Evolutionary conservation across 2,329 filamentous ascomycete genomes (phyloP).

Genomic region (Albophoma yamanashiensis): DNA sequence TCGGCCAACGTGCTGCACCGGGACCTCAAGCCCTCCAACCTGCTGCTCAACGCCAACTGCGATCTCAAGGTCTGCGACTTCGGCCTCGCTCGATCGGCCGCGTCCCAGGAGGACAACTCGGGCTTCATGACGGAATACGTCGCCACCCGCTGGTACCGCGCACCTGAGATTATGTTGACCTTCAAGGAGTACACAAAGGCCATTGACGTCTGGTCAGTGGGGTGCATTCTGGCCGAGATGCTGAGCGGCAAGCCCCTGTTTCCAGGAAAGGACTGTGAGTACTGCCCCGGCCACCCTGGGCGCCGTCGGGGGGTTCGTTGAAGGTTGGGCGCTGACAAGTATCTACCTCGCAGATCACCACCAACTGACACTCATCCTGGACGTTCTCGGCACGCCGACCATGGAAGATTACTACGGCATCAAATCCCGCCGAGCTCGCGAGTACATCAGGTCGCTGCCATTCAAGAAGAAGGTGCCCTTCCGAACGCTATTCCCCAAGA

Average conservation of each 20-base stretch:
- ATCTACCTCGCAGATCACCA: conserved; percentile 65
- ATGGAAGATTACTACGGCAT: conserved; percentile 99
- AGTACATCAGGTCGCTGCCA: conserved; percentile 95
- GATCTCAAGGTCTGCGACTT: conserved; percentile 99
- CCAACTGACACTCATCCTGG: conserved; percentile 91
- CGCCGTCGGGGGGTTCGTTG: not conserved
- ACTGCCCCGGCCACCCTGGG: not conserved
- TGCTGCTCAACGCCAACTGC: conserved; percentile 96
- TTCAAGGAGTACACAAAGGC: conserved; percentile 99
- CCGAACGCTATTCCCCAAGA: conserved; percentile 95
- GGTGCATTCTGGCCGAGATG: conserved; percentile 98
- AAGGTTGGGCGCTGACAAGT: not conserved
- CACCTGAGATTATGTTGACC: conserved; percentile 98
- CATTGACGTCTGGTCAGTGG: conserved; percentile 98
- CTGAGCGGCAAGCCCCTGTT: conserved; percentile 96
- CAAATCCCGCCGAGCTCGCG: conserved; percentile 91
- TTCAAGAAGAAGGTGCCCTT: conserved; percentile 99
- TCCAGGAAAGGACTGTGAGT: conserved; percentile 94
- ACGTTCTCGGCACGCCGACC: conserved; percentile 93
- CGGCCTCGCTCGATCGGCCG: conserved; percentile 86
- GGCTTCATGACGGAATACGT: conserved; percentile 99
- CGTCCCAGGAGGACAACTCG: conserved; percentile 98
- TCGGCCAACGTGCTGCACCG: conserved; percentile 96
- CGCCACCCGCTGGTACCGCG: conserved; percentile 96
- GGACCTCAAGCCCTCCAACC: conserved; percentile 93